These are phyloP conservation scores for Pestalotiopsis fici DNA, from an alignment of 2,329 filamentous ascomycete genomes.

Conservation along the genomic window DNA sequence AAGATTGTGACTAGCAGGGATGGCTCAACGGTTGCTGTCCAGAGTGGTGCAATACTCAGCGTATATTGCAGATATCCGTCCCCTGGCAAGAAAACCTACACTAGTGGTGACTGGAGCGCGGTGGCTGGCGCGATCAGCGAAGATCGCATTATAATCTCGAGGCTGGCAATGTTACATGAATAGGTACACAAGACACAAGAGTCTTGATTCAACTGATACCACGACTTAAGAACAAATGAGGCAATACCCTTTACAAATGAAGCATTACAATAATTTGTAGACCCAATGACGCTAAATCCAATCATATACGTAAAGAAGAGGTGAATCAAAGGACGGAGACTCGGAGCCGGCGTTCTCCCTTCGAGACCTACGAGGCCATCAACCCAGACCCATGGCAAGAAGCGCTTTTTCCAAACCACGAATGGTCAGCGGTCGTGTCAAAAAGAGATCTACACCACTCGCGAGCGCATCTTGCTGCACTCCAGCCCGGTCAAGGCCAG, in stretches of 20 bases:
- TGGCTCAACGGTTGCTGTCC: no score
- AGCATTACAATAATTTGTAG: no score
- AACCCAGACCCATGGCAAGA: neutral
- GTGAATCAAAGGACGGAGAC: neutral
- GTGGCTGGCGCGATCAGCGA: no score
- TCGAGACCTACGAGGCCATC: neutral
- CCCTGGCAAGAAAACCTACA: no score
- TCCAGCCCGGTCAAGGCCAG: slow-evolving; percentile 42
- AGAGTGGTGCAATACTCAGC: neutral
- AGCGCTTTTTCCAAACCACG: neutral
- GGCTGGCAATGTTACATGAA: no score
- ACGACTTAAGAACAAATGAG: no score
- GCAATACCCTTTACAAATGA: no score
- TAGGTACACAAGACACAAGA: no score
- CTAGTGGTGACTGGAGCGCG: no score
- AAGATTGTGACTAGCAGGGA: neutral
- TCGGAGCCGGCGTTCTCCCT: neutral
- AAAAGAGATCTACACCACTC: slow-evolving; percentile 45
- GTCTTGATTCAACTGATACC: no score
- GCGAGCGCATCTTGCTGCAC: slow-evolving; percentile 46
- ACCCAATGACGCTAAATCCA: no score
- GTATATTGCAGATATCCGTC: neutral
- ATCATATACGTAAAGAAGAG: neutral
- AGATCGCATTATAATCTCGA: no score
- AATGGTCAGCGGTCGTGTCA: slow-evolving; percentile 42